phyloP scores from a whole-genome alignment of 2,329 filamentous ascomycete genomes.

The Neonectria faginata region DNA sequence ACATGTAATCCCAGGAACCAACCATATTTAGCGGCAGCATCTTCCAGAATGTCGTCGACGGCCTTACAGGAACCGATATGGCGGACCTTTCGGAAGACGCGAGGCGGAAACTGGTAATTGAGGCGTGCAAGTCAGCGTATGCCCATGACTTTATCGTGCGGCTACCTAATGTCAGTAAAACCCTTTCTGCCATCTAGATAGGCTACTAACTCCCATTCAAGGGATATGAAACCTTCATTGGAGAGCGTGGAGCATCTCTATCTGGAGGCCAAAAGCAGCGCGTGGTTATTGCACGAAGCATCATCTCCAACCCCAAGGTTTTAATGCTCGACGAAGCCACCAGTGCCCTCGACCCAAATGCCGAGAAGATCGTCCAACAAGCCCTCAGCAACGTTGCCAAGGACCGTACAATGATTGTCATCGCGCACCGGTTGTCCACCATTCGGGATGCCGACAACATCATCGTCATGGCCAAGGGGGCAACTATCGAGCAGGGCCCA shows the following conservation, averaged over 20 bases:
- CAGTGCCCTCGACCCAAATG: conserved; percentile 63
- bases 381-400: conserved; percentile 66
- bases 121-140: conserved; percentile 63
- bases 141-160: conserved; percentile 65
- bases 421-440: conserved; percentile 71
- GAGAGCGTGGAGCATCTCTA: conserved; percentile 73
- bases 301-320: conserved; percentile 72
- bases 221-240: conserved; percentile 72
- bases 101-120: conserved; percentile 57
- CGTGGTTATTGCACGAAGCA: conserved; percentile 74
- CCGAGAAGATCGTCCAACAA: conserved; percentile 65
- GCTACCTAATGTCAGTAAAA: conserved; percentile 52
- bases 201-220: conserved; percentile 23
- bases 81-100: conserved; percentile 55
- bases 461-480: conserved; percentile 70
- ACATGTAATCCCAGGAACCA: conserved; percentile 56
- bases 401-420: conserved; percentile 73
- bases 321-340: conserved; percentile 78
- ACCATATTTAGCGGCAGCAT: conserved; percentile 66
- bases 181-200: conserved; percentile 30
- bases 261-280: conserved; percentile 76
- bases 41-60: conserved; percentile 64
- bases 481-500: conserved; percentile 70
- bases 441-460: conserved; percentile 74
- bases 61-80: conserved; percentile 55